Evolutionary conservation across 2,329 filamentous ascomycete species (phyloP).

Genomic region (Xylaria sp.): DNA sequence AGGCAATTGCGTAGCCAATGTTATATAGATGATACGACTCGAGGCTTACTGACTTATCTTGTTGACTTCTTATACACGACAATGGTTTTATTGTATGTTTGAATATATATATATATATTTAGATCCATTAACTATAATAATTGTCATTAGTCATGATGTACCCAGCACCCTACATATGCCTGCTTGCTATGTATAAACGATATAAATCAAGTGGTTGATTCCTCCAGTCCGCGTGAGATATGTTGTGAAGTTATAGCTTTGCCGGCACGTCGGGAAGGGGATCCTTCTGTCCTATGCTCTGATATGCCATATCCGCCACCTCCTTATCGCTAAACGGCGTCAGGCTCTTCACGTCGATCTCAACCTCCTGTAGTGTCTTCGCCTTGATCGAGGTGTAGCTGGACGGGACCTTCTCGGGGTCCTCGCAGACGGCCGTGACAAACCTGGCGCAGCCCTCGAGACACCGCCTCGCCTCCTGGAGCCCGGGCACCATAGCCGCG

Average conservation of each 20-base stretch:
- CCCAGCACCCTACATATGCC: too few species aligned
- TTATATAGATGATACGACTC: too few species aligned
- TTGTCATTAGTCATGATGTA: too few species aligned
- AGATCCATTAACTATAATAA: too few species aligned
- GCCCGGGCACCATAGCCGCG: constrained; percentile 55
- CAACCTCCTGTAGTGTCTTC: constrained; percentile 53
- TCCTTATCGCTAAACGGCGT: constrained; percentile 48
- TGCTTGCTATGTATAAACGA: too few species aligned
- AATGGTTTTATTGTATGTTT: too few species aligned
- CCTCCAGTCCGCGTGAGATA: too few species aligned
- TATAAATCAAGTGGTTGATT: too few species aligned
- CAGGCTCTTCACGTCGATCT: constrained; percentile 47
- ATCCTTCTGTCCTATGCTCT: constrained; percentile 30
- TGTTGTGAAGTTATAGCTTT: constrained; percentile 18
- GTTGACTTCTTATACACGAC: too few species aligned
- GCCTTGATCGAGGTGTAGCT: constrained; percentile 52
- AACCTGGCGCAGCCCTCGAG: constrained; percentile 61
- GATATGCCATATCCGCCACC: constrained; percentile 44
- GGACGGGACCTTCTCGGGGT: constrained; percentile 39
- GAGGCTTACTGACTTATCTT: too few species aligned
- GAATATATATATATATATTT: too few species aligned
- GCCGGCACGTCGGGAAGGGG: constrained; percentile 17
- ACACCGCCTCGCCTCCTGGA: constrained; percentile 53
- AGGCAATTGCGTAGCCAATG: too few species aligned
- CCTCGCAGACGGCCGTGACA: constrained; percentile 46